These are phyloP conservation scores for Limonium bicolor DNA, from an alignment of 148 eudicot genomes.

Conservation along the genomic window DNA sequence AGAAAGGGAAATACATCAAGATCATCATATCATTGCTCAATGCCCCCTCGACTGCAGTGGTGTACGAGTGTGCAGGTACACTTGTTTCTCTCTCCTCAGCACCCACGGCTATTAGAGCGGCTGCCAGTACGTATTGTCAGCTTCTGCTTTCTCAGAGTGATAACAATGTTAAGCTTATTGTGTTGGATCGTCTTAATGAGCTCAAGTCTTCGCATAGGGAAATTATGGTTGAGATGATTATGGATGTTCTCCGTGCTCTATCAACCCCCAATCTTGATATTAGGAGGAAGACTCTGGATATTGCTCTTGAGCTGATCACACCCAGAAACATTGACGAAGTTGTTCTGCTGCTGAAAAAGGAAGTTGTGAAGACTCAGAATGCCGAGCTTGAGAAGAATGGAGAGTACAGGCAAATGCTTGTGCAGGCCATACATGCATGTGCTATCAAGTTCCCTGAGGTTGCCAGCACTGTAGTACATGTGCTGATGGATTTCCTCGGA, in stretches of 20 bases:
- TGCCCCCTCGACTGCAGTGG: constrained; percentile 79
- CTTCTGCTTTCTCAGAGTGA: constrained; percentile 84
- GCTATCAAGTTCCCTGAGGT: constrained; percentile 95
- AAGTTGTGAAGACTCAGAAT: constrained; percentile 86
- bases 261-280: constrained; percentile 94
- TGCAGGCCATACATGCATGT: constrained; percentile 92
- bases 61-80: constrained; percentile 84
- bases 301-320: constrained; percentile 72
- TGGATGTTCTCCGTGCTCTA: constrained; percentile 94
- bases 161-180: constrained; percentile 90
- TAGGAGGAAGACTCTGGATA: constrained; percentile 73
- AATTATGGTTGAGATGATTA: constrained; percentile 83
- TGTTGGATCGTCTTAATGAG: constrained; percentile 79
- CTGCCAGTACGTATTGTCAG: constrained; percentile 89
- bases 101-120: constrained; percentile 87
- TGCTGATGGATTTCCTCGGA: constrained; percentile 96
- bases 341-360: constrained; percentile 82
- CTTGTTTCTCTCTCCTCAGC: constrained; percentile 88
- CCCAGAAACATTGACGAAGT: constrained; percentile 84
- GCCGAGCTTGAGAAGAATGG: constrained; percentile 92
- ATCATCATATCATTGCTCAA: constrained; percentile 65
- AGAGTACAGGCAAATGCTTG: constrained; percentile 91
- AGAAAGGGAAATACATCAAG: constrained; percentile 81
- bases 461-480: constrained; percentile 96
- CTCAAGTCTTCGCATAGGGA: constrained; percentile 67